Evolutionary conservation across 768 basidiomycete genomes (phyloP).

Genomic region (Leucocoprinus birnbaumii): DNA sequence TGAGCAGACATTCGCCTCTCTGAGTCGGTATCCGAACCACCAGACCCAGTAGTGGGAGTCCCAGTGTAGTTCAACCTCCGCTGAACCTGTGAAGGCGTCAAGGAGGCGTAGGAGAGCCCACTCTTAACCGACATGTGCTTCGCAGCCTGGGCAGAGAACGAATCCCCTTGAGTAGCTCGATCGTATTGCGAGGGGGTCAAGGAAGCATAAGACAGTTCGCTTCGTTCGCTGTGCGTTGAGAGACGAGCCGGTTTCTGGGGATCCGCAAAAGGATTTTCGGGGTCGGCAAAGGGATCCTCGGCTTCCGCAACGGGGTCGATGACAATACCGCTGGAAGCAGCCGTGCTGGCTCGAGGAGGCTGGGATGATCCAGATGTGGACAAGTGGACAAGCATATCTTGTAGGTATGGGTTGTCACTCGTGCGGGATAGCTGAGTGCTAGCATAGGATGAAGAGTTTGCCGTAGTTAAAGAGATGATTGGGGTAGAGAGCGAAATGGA

Average conservation of each 20-base stretch:
- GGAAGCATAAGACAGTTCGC: conserved; percentile 3
- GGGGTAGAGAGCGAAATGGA: neutral
- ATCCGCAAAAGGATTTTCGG: conserved; percentile 6
- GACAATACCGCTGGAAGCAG: neutral
- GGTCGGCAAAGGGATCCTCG: conserved; percentile 4
- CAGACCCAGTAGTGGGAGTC: too few species aligned
- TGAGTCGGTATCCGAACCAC: too few species aligned
- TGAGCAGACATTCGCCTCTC: too few species aligned
- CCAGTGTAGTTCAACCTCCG: neutral
- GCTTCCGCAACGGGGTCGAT: neutral
- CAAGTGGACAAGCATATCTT: neutral
- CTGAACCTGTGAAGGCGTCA: conserved; percentile 4
- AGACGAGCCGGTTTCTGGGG: neutral
- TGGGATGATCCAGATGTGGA: neutral
- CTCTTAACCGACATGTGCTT: conserved; percentile 1
- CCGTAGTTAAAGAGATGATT: neutral
- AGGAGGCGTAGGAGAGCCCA: conserved; percentile 5
- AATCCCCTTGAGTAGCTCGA: neutral
- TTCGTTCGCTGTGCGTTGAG: conserved; percentile 1
- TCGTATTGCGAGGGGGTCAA: neutral
- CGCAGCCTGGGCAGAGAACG: neutral
- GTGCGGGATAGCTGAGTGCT: neutral
- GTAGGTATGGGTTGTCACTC: conserved; percentile 5
- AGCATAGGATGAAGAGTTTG: neutral
- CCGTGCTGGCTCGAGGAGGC: neutral